These are phyloP conservation scores for Arabidopsis hybrid DNA, from an alignment of 441 rosid genomes.

Conservation along the genomic window DNA sequence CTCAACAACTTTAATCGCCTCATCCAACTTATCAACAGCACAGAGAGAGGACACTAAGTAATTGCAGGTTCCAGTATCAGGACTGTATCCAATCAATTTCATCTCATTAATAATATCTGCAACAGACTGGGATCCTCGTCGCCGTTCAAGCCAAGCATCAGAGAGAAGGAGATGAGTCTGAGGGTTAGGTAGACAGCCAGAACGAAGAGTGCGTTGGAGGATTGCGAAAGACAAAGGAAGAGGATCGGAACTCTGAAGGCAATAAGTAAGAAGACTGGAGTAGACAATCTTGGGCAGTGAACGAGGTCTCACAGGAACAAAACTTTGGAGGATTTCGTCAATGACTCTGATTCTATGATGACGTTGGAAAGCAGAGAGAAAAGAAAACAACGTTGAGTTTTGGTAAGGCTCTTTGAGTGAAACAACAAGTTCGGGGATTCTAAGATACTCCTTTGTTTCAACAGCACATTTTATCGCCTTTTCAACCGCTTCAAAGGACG, in stretches of 20 bases:
- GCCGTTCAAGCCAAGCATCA: slow-evolving; percentile 64
- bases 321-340: slow-evolving; percentile 69
- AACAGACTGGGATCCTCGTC: slow-evolving; percentile 49
- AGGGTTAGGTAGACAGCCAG: slow-evolving; percentile 70
- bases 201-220: slow-evolving; percentile 74
- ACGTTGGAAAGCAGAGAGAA: slow-evolving; percentile 58
- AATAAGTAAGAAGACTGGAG: slow-evolving; percentile 63
- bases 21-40: slow-evolving; percentile 66
- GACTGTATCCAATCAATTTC: slow-evolving; percentile 71
- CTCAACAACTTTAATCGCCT: slow-evolving; percentile 69
- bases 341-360: slow-evolving; percentile 51
- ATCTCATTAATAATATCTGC: slow-evolving; percentile 54
- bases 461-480: slow-evolving; percentile 60
- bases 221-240: slow-evolving; percentile 72
- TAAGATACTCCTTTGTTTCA: slow-evolving; percentile 58
- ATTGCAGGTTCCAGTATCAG: slow-evolving; percentile 74
- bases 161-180: slow-evolving; percentile 67
- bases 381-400: slow-evolving; percentile 66
- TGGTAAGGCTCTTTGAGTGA: slow-evolving; percentile 49
- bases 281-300: slow-evolving; percentile 55
- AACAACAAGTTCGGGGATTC: slow-evolving; percentile 65
- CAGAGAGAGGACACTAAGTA: slow-evolving; percentile 71
- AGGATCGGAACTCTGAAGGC: slow-evolving; percentile 62
- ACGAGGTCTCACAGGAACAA: slow-evolving; percentile 66
- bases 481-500: slow-evolving; percentile 56